These are phyloP conservation scores for Jatropha podagrica DNA, from an alignment of 441 rosid species.

Conservation along the genomic window DNA sequence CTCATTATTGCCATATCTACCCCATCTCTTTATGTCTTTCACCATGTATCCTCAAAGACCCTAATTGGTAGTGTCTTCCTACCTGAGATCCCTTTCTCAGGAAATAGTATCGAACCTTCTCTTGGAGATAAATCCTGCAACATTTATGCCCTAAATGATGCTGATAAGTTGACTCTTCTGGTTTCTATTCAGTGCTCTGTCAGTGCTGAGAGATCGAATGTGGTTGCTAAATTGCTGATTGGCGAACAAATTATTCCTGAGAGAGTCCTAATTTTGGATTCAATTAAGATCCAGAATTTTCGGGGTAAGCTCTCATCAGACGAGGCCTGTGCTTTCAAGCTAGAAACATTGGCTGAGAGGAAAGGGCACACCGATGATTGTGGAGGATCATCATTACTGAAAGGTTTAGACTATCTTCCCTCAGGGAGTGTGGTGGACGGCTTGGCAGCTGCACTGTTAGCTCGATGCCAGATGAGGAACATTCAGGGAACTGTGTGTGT, in stretches of 20 bases:
- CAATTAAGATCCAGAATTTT: constrained; percentile 79
- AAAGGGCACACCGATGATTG: constrained; percentile 27
- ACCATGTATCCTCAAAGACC: constrained; percentile 55
- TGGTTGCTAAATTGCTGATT: constrained; percentile 68
- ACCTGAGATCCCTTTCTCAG: constrained; percentile 77
- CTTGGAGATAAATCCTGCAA: constrained; percentile 80
- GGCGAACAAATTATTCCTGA: constrained; percentile 67
- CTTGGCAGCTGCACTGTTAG: constrained; percentile 76
- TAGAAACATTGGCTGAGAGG: constrained; percentile 76
- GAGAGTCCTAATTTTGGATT: constrained; percentile 64
- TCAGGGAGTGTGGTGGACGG: constrained; percentile 92
- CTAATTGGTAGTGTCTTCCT: constrained; percentile 72
- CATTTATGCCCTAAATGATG: constrained; percentile 51
- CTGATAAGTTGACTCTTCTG: constrained; percentile 42
- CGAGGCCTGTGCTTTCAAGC: constrained; percentile 70
- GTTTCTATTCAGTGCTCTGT: constrained; percentile 67
- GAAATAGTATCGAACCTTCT: constrained; percentile 60
- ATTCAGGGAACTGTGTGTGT: constrained; percentile 65
- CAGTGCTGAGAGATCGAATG: constrained; percentile 66
- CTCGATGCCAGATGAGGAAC: constrained; percentile 70
- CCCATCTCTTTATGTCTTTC: constrained; percentile 58
- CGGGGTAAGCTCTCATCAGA: constrained; percentile 81
- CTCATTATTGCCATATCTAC: constrained; percentile 72
- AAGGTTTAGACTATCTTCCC: constrained; percentile 73
- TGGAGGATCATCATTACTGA: constrained; percentile 35